phyloP scores from a whole-genome alignment of 768 basidiomycete species.

The Pleurotus eryngii region DNA sequence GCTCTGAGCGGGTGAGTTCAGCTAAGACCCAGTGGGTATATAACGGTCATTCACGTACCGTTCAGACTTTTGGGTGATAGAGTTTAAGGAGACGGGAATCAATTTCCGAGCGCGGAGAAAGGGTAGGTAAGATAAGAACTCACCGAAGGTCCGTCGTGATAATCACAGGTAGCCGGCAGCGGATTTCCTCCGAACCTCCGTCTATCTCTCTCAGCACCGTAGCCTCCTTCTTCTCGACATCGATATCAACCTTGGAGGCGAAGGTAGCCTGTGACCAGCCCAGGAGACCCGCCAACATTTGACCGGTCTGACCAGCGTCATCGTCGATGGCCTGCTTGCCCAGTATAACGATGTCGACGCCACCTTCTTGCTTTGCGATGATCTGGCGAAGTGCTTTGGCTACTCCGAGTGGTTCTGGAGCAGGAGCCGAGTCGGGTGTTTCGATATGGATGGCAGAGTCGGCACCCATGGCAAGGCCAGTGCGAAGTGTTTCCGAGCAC shows the following conservation, averaged over 20 bases:
- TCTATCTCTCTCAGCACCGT: constrained; percentile 88
- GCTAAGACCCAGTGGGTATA: not conserved
- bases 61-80: constrained; percentile 53
- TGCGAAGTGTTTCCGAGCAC: constrained; percentile 84
- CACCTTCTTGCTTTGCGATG: constrained; percentile 58
- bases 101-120: not conserved
- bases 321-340: constrained; percentile 99
- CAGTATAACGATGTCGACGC: constrained; percentile 85
- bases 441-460: constrained; percentile 92
- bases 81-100: not conserved
- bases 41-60: constrained; percentile 35
- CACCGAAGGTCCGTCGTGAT: constrained; percentile 92
- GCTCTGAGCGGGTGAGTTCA: constrained; percentile 49
- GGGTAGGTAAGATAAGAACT: constrained; percentile 20
- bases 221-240: constrained; percentile 58
- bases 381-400: constrained; percentile 81
- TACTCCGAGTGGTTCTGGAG: constrained; percentile 88
- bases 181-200: constrained; percentile 84
- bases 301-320: constrained; percentile 92
- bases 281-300: constrained; percentile 93
- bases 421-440: constrained; percentile 63
- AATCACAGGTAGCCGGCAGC: constrained; percentile 75
- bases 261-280: constrained; percentile 95
- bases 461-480: constrained; percentile 97
- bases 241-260: constrained; percentile 82